Evolutionary conservation across 2,329 filamentous ascomycete genomes (phyloP).

Genomic region (Dothistroma septosporum): DNA sequence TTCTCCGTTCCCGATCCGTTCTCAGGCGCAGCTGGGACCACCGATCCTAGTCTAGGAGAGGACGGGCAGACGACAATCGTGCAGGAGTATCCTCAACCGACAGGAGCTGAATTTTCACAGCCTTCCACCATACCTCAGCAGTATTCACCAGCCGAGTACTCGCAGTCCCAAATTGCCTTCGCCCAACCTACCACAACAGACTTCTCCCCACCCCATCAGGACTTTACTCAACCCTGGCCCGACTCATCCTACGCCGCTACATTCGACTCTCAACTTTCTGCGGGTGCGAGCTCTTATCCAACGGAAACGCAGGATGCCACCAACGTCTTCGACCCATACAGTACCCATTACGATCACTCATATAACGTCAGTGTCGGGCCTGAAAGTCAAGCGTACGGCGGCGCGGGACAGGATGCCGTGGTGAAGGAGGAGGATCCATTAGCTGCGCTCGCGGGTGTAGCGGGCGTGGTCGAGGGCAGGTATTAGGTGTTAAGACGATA

Average conservation of each 20-base stretch:
- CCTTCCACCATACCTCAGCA: no score
- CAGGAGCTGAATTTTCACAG: no score
- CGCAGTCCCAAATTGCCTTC: background rate
- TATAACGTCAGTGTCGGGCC: background rate
- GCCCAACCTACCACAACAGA: background rate
- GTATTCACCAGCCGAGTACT: background rate
- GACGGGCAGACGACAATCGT: no score
- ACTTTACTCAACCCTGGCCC: constrained; percentile 15
- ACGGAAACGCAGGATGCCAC: background rate
- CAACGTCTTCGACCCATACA: constrained; percentile 5
- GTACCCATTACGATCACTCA: constrained; percentile 2
- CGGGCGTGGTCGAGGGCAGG: constrained; percentile 4
- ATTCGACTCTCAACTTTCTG: constrained; percentile 14
- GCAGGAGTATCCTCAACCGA: no score
- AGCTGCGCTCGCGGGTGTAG: constrained; percentile 14
- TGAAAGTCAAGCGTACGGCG: constrained; percentile 17
- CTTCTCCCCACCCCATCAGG: background rate
- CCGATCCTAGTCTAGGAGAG: constrained; percentile 2
- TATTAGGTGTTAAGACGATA: constrained; percentile 4
- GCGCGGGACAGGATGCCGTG: constrained; percentile 13
- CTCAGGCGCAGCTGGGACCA: constrained; percentile 4
- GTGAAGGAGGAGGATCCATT: constrained; percentile 10
- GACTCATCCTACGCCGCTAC: constrained; percentile 12
- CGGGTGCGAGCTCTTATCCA: constrained; percentile 1
- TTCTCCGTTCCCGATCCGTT: constrained; percentile 15